phyloP scores from a whole-genome alignment of 2,329 filamentous ascomycete species.

The Sarocladium brachiariae region DNA sequence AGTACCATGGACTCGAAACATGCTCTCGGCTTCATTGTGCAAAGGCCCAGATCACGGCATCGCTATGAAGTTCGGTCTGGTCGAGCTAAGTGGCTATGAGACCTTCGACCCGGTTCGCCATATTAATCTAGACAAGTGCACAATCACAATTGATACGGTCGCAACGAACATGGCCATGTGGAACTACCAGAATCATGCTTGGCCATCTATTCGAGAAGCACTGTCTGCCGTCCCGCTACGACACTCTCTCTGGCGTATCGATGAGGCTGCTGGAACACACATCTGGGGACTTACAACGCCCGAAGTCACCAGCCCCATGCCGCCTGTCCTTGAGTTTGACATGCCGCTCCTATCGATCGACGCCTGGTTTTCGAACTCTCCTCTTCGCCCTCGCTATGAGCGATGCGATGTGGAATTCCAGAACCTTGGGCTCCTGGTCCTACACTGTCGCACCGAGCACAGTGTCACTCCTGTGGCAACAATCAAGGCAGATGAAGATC shows the following conservation, averaged over 20 bases:
- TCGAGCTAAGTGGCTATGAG: background rate
- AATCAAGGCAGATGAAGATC: background rate
- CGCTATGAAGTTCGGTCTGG: conserved; percentile 10
- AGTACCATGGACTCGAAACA: conserved; percentile 3
- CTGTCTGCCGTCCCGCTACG: conserved; percentile 4
- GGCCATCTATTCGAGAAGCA: background rate
- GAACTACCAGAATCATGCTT: conserved; percentile 5
- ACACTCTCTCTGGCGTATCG: conserved; percentile 10
- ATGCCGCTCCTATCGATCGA: conserved; percentile 7
- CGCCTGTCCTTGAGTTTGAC: conserved; percentile 4
- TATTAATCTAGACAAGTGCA: conserved; percentile 9
- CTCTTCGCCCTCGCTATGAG: background rate
- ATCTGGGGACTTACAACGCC: background rate
- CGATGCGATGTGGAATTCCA: background rate
- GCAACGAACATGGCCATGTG: conserved; percentile 10
- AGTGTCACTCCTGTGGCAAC: background rate
- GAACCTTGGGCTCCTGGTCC: background rate
- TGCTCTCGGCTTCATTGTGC: conserved; percentile 6
- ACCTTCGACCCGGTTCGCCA: conserved; percentile 6
- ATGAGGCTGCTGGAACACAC: background rate
- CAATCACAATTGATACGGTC: conserved; percentile 8
- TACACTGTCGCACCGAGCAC: background rate
- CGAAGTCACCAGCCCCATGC: background rate
- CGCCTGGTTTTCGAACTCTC: background rate
- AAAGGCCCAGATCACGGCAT: conserved; percentile 10